phyloP scores from a whole-genome alignment of 2,329 filamentous ascomycete species.

The Fusarium sp. region DNA sequence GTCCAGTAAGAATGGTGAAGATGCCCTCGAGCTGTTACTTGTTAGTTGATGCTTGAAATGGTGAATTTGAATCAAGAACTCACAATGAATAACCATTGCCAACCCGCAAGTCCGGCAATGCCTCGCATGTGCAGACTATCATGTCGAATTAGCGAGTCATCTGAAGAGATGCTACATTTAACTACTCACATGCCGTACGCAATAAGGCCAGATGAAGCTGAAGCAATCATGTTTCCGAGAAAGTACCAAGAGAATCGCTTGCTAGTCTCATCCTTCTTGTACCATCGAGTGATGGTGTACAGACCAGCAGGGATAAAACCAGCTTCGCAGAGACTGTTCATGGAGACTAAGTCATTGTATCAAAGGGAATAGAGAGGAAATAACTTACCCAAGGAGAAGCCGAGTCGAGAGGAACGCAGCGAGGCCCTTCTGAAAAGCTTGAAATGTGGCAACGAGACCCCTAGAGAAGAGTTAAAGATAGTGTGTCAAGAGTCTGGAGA shows the following conservation, averaged over 20 bases:
- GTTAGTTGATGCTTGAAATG: not conserved
- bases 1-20: slow-evolving; percentile 45
- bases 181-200: slow-evolving; percentile 48
- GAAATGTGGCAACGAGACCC: slow-evolving; percentile 50
- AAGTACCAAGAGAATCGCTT: slow-evolving; percentile 58
- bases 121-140: slow-evolving; percentile 37
- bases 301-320: slow-evolving; percentile 52
- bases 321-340: slow-evolving; percentile 43
- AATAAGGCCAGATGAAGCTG: slow-evolving; percentile 43
- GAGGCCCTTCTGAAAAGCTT: slow-evolving; percentile 49
- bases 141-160: not conserved
- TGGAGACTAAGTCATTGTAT: not conserved
- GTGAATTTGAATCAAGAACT: not conserved
- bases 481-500: not conserved
- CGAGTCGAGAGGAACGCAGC: slow-evolving; percentile 51
- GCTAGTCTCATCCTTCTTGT: slow-evolving; percentile 57
- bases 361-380: accelerated
- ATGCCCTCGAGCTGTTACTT: slow-evolving; percentile 45
- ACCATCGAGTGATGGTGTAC: slow-evolving; percentile 60
- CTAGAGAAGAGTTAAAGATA: slow-evolving; percentile 16
- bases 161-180: accelerated
- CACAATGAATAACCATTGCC: slow-evolving; percentile 42
- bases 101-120: slow-evolving; percentile 35
- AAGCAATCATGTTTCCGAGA: slow-evolving; percentile 55
- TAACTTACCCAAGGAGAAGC: slow-evolving; percentile 43